Base-by-base conservation (phyloP, 371 early-diverging fungal species). In the Mortierella sp. region DNA sequence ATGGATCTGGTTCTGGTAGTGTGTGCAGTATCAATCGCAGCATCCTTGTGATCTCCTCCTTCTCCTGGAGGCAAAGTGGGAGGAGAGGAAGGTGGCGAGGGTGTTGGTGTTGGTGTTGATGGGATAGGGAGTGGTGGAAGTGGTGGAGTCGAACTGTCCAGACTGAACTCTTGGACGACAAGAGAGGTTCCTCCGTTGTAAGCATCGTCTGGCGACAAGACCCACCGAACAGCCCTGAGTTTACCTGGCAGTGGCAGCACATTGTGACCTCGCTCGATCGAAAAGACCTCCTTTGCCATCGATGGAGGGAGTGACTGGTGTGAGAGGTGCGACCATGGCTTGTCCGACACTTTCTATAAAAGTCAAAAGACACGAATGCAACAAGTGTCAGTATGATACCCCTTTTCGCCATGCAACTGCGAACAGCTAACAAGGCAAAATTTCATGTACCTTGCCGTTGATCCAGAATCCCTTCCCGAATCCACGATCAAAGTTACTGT, bases 401-500 rank as follows among this genome's bases (percentile, higher is more conserved):
- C 43, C 7, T 22, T 31, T 7, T n/a, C n/a, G n/a, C n/a, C n/a
- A n/a, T n/a, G n/a, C n/a, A n/a, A n/a, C n/a, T n/a, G n/a, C n/a
- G n/a, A n/a, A n/a, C n/a, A n/a, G n/a, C n/a, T n/a, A n/a, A n/a
- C n/a, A n/a, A n/a, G n/a, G n/a, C n/a, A n/a, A n/a, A n/a, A n/a
- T n/a, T n/a, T n/a, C n/a, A n/a, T n/a, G n/a, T 82, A 87, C 87
- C 79, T 83, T 85, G 58, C 91, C 91, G 55, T 78, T 66, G 29
- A 90, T 71, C 74, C 73, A 90, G 64, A 87, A 88, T 0, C 68
- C 65, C 1, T 70, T 53, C 10, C 92, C 92, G 74, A 86, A 90
- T 1, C 92, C 92, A 45, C 86, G 85, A 74, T 90, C 88, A 79
- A 92, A 92, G 40, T 82, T 82, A 2, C 91, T 87, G 34, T 85